Evolutionary conservation across 371 early-diverging fungal genomes (phyloP).

Genomic region (Mucor circinelloides): DNA sequence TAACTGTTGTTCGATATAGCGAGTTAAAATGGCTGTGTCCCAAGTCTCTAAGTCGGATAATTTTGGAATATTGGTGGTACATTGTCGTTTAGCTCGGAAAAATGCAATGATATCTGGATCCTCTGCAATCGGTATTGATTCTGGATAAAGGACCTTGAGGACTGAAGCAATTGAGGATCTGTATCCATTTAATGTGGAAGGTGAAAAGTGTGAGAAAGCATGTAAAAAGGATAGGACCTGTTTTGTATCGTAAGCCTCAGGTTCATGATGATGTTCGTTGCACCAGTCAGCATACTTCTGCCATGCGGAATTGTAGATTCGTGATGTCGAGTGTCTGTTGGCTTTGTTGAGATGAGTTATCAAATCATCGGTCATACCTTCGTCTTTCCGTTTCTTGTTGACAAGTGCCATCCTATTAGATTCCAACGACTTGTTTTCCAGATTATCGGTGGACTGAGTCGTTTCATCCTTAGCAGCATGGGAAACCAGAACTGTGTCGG

Average conservation of each 20-base stretch:
- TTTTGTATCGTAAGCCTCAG: neutral
- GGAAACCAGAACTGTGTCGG: no score
- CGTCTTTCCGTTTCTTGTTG: neutral
- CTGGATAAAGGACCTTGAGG: neutral
- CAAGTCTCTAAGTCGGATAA: neutral
- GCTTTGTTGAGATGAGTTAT: neutral
- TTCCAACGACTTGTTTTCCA: no score
- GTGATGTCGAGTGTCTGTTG: neutral
- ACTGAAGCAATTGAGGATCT: constrained; percentile 14
- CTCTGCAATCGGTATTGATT: neutral
- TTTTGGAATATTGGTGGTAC: neutral
- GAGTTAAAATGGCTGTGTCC: constrained; percentile 5
- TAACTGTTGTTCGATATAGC: constrained; percentile 3
- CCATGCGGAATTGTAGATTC: neutral
- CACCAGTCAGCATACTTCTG: neutral
- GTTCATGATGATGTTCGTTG: neutral
- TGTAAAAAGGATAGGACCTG: neutral
- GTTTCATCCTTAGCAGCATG: no score
- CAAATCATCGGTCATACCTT: neutral
- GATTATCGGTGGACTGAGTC: no score
- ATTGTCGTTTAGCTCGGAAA: constrained; percentile 2
- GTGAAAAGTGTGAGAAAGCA: neutral
- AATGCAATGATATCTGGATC: neutral
- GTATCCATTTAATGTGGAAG: neutral
- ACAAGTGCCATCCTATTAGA: neutral